Percentiles rank a stretch among this genome's conserved stretches.
These are phyloP conservation scores for Hymenotorrendiella dingleyae DNA, from an alignment of 2,329 filamentous ascomycete species.

Conservation along the genomic window DNA sequence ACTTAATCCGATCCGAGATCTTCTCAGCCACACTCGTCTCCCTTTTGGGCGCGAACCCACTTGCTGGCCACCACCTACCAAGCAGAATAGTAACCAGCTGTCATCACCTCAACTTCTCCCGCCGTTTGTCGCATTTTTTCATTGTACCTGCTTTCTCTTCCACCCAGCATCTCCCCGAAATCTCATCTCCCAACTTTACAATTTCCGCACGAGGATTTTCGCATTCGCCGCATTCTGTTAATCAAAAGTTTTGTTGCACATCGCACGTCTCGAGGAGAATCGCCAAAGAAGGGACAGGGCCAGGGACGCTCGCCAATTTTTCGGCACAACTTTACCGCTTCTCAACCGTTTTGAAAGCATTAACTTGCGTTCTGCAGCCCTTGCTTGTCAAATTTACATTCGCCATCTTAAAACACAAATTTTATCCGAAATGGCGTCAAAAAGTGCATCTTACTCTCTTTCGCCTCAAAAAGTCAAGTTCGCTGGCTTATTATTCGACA, in stretches of 20 bases:
- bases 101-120: no score
- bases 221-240: neutral
- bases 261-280: constrained; percentile 7
- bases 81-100: no score
- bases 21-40: no score
- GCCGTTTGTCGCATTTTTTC: no score
- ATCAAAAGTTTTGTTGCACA: constrained; percentile 12
- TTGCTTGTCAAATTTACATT: constrained; percentile 2
- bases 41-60: no score
- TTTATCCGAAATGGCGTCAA: constrained; percentile 21
- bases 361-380: constrained; percentile 19
- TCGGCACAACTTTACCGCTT: constrained; percentile 20
- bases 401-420: constrained; percentile 25
- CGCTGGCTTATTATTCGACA: constrained; percentile 47
- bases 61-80: no score
- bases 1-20: no score
- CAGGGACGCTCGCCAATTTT: constrained; percentile 7
- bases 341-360: constrained; percentile 15
- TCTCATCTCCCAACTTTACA: no score
- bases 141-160: no score
- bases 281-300: constrained; percentile 1
- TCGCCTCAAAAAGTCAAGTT: constrained; percentile 23
- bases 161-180: no score
- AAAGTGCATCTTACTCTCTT: constrained; percentile 13
- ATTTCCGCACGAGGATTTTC: no score